Conservation (phyloP, 176 grass and related monocot genomes). For the Pharus latifolius region DNA sequence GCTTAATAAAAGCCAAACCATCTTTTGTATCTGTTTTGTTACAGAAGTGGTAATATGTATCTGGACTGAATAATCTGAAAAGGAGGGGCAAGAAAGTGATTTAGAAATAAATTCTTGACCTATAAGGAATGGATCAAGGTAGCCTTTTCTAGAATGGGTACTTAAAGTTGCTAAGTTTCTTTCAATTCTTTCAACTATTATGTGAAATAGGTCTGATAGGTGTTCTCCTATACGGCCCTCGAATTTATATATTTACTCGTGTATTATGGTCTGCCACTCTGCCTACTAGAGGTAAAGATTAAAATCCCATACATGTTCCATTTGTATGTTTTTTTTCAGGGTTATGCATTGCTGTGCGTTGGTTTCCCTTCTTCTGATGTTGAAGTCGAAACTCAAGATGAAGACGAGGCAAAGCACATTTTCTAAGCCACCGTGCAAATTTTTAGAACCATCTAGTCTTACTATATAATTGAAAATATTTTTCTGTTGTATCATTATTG, state of each 20-base stretch:
- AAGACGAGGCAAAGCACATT: constrained; percentile 68
- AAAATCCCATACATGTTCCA: background rate
- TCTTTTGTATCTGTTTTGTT: background rate
- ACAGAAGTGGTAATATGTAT: background rate
- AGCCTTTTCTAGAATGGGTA: background rate
- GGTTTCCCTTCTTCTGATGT: constrained; percentile 80
- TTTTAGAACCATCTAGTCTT: background rate
- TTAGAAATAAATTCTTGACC: background rate
- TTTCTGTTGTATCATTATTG: background rate
- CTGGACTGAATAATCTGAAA: background rate
- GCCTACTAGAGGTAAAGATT: background rate
- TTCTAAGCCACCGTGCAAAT: background rate
- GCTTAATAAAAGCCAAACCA: too few species aligned
- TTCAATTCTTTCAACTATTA: background rate
- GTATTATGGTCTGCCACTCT: background rate
- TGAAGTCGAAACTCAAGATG: constrained; percentile 96
- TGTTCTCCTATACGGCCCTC: background rate
- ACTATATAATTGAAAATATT: background rate
- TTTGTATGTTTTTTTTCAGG: constrained; percentile 37
- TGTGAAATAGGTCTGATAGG: background rate
- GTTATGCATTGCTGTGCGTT: constrained; percentile 94
- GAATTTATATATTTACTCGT: background rate
- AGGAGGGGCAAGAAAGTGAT: background rate
- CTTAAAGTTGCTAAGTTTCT: background rate
- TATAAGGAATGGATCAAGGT: background rate